A percentile compares a stretch with the other conserved stretches of the same genome.
These are phyloP conservation scores for Collariella sp. DNA, from an alignment of 495 filamentous ascomycete species.

Conservation along the genomic window DNA sequence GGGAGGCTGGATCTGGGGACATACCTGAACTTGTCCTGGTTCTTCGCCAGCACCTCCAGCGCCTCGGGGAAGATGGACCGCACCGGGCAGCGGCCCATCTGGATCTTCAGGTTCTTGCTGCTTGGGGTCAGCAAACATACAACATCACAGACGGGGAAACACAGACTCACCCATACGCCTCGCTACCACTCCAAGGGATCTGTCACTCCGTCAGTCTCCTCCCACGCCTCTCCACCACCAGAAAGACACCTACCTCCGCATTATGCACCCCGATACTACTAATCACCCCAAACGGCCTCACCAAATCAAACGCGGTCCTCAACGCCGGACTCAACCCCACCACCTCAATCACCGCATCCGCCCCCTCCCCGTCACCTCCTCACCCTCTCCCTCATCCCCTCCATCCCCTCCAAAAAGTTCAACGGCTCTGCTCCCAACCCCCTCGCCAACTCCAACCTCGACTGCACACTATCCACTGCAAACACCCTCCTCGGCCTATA, in stretches of 20 bases:
- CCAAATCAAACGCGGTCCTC: conserved; percentile 71
- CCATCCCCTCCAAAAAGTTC: conserved; percentile 63
- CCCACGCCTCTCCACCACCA: background rate
- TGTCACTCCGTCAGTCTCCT: conserved; percentile 31
- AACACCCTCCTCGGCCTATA: conserved; percentile 73
- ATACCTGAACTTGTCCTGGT: conserved; percentile 74
- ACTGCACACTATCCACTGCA: conserved; percentile 75
- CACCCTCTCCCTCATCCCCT: conserved; percentile 60
- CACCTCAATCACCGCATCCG: conserved; percentile 86
- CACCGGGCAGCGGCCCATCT: conserved; percentile 93
- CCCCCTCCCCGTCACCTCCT: conserved; percentile 79
- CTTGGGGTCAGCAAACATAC: background rate
- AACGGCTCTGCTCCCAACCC: conserved; percentile 76
- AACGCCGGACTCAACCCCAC: conserved; percentile 80
- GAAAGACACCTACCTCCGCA: conserved; percentile 50
- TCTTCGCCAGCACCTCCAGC: conserved; percentile 67
- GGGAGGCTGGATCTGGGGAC: conserved; percentile 14
- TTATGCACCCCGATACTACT: conserved; percentile 91
- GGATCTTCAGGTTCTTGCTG: conserved; percentile 77
- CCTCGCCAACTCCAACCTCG: conserved; percentile 67
- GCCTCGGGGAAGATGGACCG: conserved; percentile 73
- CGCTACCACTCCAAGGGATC: conserved; percentile 76
- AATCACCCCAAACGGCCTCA: conserved; percentile 82
- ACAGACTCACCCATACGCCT: conserved; percentile 59
- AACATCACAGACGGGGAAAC: background rate